Evolutionary conservation across 179 eudicot genomes (phyloP), one percentile per base, ranked within the genome.

Genomic region (Amaranthus tricolor): DNA sequence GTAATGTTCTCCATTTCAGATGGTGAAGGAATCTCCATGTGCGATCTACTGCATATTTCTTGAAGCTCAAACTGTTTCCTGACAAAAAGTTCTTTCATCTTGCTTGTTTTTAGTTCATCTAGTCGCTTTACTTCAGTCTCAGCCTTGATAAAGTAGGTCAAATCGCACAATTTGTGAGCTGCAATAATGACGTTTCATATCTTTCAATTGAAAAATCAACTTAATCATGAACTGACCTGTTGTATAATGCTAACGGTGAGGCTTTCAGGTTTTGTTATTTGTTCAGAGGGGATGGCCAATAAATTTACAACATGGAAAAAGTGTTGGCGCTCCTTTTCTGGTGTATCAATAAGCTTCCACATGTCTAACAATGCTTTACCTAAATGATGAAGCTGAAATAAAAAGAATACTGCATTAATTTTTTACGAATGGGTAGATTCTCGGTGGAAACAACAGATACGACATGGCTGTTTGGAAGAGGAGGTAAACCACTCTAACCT

Each of bases 341-440:
- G 89, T 48, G 97, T 92, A 84, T 89, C 91, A 91, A 90, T 89
- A 53, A 94, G 91, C 78, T 83, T 83, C 98, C 98, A 94, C 88
- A 94, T 79, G 78, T 90, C 89, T 80, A 77, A 79, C 81, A 94
- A 74, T 62, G 85, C 77, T 78, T 89, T 90, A 60, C 96, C 91
- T 59, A 94, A 88, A 80, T 89, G 81, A 62, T 81, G 89, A 69
- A 94, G 95, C 98, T 94, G 91, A 85, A 86, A 65, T 49, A 31
- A 31, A 31, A 75, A 68, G 19, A 14, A 62, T 19, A 45, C 13
- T 64, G 21, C 47, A 21, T 52, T 59, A 66, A 60, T 64, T 17
- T 70, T 48, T 62, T 54, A 53, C 51, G 48, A 31, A 49, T 43
- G 19, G 50, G 45, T 76, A 20, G 12, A 49, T 14, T 47, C 2